Percentiles rank a stretch among this genome's conserved stretches.
These are phyloP conservation scores for Phaffia tasmanica DNA, from an alignment of 768 basidiomycete genomes.

Conservation along the genomic window DNA sequence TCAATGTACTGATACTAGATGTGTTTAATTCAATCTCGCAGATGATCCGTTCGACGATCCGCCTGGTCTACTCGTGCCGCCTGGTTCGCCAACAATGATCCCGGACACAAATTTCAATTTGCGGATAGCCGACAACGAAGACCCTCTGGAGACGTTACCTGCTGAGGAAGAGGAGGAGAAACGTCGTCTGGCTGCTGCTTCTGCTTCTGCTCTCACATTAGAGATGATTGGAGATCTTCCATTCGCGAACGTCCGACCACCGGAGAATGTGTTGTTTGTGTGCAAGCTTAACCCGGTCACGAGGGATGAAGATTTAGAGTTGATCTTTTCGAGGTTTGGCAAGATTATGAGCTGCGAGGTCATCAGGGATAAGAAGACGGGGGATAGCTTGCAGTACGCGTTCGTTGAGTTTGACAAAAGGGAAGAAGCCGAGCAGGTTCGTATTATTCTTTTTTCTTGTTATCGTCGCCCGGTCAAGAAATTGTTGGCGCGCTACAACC, in stretches of 20 bases:
- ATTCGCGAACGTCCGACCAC: conserved; percentile 93
- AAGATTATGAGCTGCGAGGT: conserved; percentile 95
- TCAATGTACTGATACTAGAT: background rate
- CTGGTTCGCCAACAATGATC: conserved; percentile 63
- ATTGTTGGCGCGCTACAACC: background rate
- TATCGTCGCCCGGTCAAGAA: background rate
- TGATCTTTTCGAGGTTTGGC: conserved; percentile 94
- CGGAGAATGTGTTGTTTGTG: conserved; percentile 95
- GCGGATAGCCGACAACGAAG: conserved; percentile 90
- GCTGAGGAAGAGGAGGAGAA: conserved; percentile 74
- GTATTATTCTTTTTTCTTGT: conserved; percentile 27
- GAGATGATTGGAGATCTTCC: conserved; percentile 99
- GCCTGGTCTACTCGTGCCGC: conserved; percentile 56
- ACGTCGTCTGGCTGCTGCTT: conserved; percentile 76
- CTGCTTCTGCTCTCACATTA: conserved; percentile 84
- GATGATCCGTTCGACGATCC: conserved; percentile 96
- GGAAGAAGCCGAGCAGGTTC: conserved; percentile 85
- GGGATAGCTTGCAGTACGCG: conserved; percentile 93
- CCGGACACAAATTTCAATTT: conserved; percentile 56
- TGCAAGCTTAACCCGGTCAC: conserved; percentile 98
- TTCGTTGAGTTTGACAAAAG: conserved; percentile 95
- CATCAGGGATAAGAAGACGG: conserved; percentile 87
- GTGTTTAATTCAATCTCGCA: conserved; percentile 32
- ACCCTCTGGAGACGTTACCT: conserved; percentile 65
- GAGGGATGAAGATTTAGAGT: conserved; percentile 85